Base-by-base conservation (phyloP, 495 filamentous ascomycete species). In the Chaetomidium leptoderma region DNA sequence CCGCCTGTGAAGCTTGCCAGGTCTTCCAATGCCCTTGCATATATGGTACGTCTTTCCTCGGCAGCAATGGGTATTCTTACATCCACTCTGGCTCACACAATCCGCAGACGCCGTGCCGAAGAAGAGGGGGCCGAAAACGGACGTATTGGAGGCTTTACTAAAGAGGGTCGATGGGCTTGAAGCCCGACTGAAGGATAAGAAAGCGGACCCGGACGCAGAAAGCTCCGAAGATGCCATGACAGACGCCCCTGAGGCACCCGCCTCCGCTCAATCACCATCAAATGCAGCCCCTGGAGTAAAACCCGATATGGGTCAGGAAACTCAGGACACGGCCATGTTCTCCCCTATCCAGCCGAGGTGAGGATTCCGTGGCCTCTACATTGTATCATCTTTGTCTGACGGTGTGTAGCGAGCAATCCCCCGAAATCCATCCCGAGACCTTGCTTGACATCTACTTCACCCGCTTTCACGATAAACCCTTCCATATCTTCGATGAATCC, bases 11-110 rank as follows among this genome's bases (percentile, higher is more conserved):
- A 70, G 89, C 90, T 50, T 95, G 90, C 68, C 88, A 90, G 69
- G 85, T 92, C 46, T 95, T 95, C 69, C 86, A 90, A 57, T 90
- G 86, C 63, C 83, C 86, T n/a, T 95, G 90, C 73, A 79, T 95
- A 39, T 95, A 95, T 67, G 90, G 89, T 93, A 77, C 49, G 81
- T 71, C 14, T 53, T 33, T 24, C 27, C 14, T 16, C 13, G n/a
- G n/a, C n/a, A n/a, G n/a, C n/a, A n/a, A n/a, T n/a, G n/a, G n/a
- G n/a, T n/a, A n/a, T n/a, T n/a, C n/a, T n/a, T n/a, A n/a, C n/a
- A n/a, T n/a, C 29, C 13, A 14, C 21, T 47, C 55, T 26, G 47
- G 10, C 58, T 61, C 11, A 59, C 39, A 35, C 47, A 11, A 17
- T 10, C 49, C 58, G 46, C 17, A 93, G 89, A 95, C 74, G 90